Evolutionary conservation across 73 alveolate species (phyloP).

Genomic region (Paramecium caudatum): DNA sequence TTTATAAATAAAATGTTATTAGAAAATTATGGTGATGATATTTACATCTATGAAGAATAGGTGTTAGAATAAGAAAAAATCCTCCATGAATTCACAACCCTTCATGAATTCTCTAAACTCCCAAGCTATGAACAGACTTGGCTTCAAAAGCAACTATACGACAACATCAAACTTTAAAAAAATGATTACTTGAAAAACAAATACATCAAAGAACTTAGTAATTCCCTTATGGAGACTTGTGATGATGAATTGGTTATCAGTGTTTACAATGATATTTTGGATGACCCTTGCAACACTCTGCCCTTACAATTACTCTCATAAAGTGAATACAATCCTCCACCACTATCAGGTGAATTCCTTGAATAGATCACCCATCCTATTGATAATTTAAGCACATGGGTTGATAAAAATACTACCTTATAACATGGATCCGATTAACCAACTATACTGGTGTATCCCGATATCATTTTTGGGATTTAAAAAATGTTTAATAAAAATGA

Average conservation of each 20-base stretch:
- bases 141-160: neutral
- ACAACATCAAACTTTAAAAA: neutral
- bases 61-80: neutral
- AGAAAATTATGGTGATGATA: slow-evolving; percentile 13
- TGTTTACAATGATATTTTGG: slow-evolving; percentile 21
- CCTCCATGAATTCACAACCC: neutral
- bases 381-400: neutral
- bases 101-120: neutral
- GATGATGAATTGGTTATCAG: neutral
- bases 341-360: neutral
- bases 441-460: neutral
- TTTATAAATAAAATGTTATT: neutral
- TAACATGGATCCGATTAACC: slow-evolving; percentile 39
- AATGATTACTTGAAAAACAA: neutral
- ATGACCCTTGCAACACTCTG: neutral
- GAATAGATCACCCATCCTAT: neutral
- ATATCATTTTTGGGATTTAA: neutral
- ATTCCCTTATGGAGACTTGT: neutral
- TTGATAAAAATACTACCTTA: neutral
- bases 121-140: neutral
- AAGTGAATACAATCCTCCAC: neutral
- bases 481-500: slow-evolving; percentile 21
- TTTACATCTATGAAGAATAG: neutral
- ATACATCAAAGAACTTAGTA: neutral
- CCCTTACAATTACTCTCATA: neutral